phyloP scores from a whole-genome alignment of 2,329 filamentous ascomycete species.

The Curvularia sp. region DNA sequence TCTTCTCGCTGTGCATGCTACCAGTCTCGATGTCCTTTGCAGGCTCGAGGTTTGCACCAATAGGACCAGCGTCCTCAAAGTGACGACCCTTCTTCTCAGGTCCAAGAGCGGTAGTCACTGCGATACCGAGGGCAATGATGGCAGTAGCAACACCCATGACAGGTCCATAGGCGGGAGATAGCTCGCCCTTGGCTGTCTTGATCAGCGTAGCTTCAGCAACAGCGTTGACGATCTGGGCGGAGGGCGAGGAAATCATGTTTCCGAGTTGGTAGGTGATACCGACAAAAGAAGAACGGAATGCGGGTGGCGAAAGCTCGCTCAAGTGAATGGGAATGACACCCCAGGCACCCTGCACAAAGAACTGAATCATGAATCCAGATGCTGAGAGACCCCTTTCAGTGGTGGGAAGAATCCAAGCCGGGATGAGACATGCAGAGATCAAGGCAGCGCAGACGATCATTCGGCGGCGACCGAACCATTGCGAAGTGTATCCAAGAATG shows the following conservation, averaged over 20 bases:
- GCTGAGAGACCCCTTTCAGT: constrained; percentile 67
- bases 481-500: constrained; percentile 75
- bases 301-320: constrained; percentile 74
- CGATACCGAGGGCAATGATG: constrained; percentile 76
- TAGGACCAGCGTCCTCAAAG: constrained; percentile 68
- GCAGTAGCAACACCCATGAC: constrained; percentile 79
- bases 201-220: constrained; percentile 66
- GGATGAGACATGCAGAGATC: constrained; percentile 68
- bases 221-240: constrained; percentile 79
- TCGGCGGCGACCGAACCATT: constrained; percentile 76
- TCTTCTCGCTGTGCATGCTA: constrained; percentile 39
- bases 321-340: constrained; percentile 68
- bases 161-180: constrained; percentile 74
- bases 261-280: constrained; percentile 77
- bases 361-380: constrained; percentile 72
- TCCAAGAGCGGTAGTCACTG: constrained; percentile 71
- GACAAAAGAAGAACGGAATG: constrained; percentile 74
- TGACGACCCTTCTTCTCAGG: constrained; percentile 75
- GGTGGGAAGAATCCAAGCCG: constrained; percentile 73
- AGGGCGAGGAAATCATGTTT: constrained; percentile 76
- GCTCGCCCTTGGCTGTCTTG: constrained; percentile 61
- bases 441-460: constrained; percentile 69
- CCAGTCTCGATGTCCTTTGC: constrained; percentile 46
- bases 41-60: constrained; percentile 50
- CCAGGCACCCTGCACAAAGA: constrained; percentile 57